Percentiles rank a stretch among this genome's conserved stretches.
These are phyloP conservation scores for Candida takata DNA, from an alignment of 805 yeast species.

Conservation along the genomic window DNA sequence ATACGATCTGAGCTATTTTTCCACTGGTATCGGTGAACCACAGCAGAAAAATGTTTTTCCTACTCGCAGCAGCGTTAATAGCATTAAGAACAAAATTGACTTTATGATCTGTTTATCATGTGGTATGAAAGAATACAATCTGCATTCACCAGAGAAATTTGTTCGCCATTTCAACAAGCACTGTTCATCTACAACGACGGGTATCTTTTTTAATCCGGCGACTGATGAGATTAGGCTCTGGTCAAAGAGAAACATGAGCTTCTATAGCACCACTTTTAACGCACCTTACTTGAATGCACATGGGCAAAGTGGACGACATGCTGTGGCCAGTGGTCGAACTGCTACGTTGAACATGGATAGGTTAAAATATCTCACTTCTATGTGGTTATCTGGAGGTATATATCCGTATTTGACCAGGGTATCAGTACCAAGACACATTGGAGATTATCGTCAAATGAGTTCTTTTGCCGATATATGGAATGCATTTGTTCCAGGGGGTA, in stretches of 20 bases:
- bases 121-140: conserved; percentile 33
- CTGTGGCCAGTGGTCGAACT: conserved; percentile 45
- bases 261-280: conserved; percentile 33
- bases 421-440: background rate
- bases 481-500: too few species aligned
- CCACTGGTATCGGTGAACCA: conserved; percentile 23
- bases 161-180: conserved; percentile 23
- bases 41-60: conserved; percentile 11
- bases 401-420: conserved; percentile 38
- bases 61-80: conserved; percentile 1
- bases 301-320: conserved; percentile 62
- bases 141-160: conserved; percentile 26
- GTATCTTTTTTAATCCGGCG: conserved; percentile 31
- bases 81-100: conserved; percentile 28
- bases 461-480: background rate
- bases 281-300: conserved; percentile 71
- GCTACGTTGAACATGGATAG: conserved; percentile 49
- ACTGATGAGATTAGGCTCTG: conserved; percentile 25
- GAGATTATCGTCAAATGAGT: too few species aligned
- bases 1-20: conserved; percentile 32
- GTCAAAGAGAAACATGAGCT: conserved; percentile 18
- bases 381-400: conserved; percentile 58
- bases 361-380: conserved; percentile 46
- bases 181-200: conserved; percentile 24
- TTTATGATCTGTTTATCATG: conserved; percentile 39